Base-by-base conservation (phyloP, 192 early-diverging fungal species). In the Backusella westeae region DNA sequence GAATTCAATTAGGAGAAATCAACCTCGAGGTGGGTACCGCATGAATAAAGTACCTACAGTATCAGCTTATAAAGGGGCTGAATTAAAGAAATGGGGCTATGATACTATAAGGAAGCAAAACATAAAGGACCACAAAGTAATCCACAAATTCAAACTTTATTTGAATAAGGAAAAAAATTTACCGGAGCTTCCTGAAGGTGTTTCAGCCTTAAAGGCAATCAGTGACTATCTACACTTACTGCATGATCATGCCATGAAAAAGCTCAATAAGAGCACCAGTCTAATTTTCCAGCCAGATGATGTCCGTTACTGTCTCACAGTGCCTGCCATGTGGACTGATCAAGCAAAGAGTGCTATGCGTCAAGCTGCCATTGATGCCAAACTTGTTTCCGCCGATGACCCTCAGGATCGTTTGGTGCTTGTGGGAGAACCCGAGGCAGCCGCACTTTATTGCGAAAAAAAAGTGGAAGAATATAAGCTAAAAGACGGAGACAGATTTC, bases 241-340 rank as follows among this genome's bases (percentile, higher is more conserved):
- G 21, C 34, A 69, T 14, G n/a, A 8, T 29, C 23, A 63, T 63
- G 23, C 56, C 9, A 14, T 63, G 23, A 63, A 2, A 26, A 21
- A 12, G 12, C 3, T 63, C 9, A 23, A 23, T 69, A 38, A 12
- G 41, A 39, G 8, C 9, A 41, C 7, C 7, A 19, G 10, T 17
- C 3, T 17, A 4, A 34, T 10, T 41, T 69, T 38, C 4, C 29
- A 1, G 4, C 17, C 15, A 17, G 35, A 41, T 4, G 35, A 69
- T 23, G 3, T 69, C 17, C 35, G 35, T 3, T 69, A 36, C 9
- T 86, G 82, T 69, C 80, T 87, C 12, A 87, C 86, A 0, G 86
- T 87, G 7, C 86, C 86, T 7, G 86, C 86, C n/a, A 85, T 86
- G 81, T 87, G 83, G 83, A 82, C 81, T 12, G 86, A 86, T 42